Evolutionary conservation across 176 grass and related monocot genomes (phyloP), one percentile per base, ranked within the genome.

Genomic region (Carex parvula): DNA sequence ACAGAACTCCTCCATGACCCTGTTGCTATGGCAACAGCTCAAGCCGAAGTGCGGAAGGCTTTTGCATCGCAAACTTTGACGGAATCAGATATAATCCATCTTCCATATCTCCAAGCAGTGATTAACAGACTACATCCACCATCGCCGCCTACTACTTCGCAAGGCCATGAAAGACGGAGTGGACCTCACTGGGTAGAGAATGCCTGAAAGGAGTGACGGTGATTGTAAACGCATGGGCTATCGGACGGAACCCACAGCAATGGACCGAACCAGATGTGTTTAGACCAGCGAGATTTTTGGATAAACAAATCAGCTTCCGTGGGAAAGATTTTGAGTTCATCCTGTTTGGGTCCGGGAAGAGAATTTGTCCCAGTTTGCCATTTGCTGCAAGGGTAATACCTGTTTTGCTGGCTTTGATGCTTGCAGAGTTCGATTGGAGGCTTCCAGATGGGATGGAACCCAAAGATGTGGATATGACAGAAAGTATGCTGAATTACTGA

Each of bases 321-420:
- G 81, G 81, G 35, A 62, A 26, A 5, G 61, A 83, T 41, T 62
- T 83, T 22, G 22, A 52, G 35, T 65, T 83, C 39, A 66, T 83
- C 7, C 61, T 61, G 0, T 83, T 83, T 58, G 90, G 92, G 12
- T 81, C 89, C 0, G 90, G 90, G 0, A 69, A 87, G 85, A 35
- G 85, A 84, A 68, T 71, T 42, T 94, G 92, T 81, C 89, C 92
- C 0, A 89, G 92, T 8, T 62, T 66, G 79, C 84, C 87, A 1
- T 89, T 94, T 84, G 89, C 89, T 1, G 77, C 81, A 16, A 52
- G 83, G 84, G 67, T 88, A 54, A 71, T 94, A 17, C 85, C 85
- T 24, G 22, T 2, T 78, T 89, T 15, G 46, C 0, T n/a, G n/a
- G n/a, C n/a, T n/a, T n/a, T n/a, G n/a, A n/a, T n/a, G n/a, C n/a